phyloP scores from a whole-genome alignment of 768 basidiomycete genomes.

The Naganishia vishniacii region DNA sequence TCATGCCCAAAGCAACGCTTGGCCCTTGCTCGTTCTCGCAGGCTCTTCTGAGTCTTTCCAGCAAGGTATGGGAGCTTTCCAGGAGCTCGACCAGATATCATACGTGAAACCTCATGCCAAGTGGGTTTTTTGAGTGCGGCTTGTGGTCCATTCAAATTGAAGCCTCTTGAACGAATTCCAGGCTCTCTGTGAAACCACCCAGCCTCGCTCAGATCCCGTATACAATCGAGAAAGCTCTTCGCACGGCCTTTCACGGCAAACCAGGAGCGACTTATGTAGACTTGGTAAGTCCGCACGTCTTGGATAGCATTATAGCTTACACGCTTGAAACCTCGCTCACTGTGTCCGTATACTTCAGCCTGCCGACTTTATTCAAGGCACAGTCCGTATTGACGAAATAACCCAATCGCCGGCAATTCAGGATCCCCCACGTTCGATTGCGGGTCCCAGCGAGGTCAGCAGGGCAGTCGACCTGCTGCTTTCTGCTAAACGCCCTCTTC shows the following conservation, averaged over 20 bases:
- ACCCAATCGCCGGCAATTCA: background rate
- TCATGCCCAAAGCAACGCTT: constrained; percentile 29
- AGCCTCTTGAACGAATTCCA: background rate
- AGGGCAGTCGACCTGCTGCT: constrained; percentile 26
- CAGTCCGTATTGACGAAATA: background rate
- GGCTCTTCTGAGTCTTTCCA: constrained; percentile 32
- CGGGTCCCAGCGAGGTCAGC: constrained; percentile 13
- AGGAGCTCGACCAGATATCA: constrained; percentile 33
- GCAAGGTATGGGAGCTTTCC: constrained; percentile 32
- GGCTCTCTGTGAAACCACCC: constrained; percentile 29
- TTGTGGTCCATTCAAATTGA: background rate
- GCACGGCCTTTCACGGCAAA: constrained; percentile 29
- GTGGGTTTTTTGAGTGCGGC: constrained; percentile 1
- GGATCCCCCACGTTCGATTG: background rate
- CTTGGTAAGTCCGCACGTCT: constrained; percentile 19
- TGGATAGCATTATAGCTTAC: no score
- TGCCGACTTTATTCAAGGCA: constrained; percentile 31
- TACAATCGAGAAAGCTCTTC: constrained; percentile 28
- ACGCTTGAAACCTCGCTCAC: no score
- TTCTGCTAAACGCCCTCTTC: constrained; percentile 29
- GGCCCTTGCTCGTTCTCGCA: constrained; percentile 31
- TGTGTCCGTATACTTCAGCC: constrained; percentile 21
- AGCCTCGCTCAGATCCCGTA: constrained; percentile 25
- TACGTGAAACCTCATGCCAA: constrained; percentile 27
- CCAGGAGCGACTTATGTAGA: constrained; percentile 33